Percentiles rank a stretch among this genome's conserved stretches.
Evolutionary conservation across 495 filamentous ascomycete species (phyloP).

Genomic region (Aspergillus steynii): DNA sequence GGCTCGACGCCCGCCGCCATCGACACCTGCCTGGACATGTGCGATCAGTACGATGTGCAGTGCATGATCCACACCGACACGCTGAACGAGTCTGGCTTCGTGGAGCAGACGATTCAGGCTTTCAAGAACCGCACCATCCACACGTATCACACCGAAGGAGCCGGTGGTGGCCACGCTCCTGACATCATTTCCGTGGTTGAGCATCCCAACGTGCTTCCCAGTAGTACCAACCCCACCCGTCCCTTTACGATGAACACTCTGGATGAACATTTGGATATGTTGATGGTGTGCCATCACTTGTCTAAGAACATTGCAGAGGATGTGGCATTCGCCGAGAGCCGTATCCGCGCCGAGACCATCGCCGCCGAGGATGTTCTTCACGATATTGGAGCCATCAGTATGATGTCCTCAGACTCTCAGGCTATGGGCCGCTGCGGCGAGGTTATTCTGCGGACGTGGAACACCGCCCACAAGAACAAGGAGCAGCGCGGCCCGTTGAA

Average conservation of each 20-base stretch:
- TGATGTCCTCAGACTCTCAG: conserved; percentile 97
- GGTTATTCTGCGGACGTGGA: conserved; percentile 93
- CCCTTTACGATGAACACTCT: conserved; percentile 93
- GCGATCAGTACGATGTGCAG: conserved; percentile 89
- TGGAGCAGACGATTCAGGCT: conserved; percentile 85
- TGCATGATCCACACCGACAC: conserved; percentile 98
- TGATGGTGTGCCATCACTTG: conserved; percentile 98
- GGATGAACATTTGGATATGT: conserved; percentile 97
- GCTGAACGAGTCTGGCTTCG: conserved; percentile 95
- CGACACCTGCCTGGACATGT: conserved; percentile 83
- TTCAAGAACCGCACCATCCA: conserved; percentile 93
- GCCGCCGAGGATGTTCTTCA: conserved; percentile 97
- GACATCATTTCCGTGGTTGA: conserved; percentile 97
- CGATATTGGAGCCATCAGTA: conserved; percentile 92
- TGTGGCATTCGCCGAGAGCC: conserved; percentile 91
- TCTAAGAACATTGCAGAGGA: conserved; percentile 92
- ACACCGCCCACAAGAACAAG: conserved; percentile 98
- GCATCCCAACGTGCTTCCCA: conserved; percentile 88
- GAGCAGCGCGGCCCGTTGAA: conserved; percentile 72
- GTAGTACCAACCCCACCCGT: conserved; percentile 89
- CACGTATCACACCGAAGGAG: conserved; percentile 98
- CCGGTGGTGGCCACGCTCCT: conserved; percentile 93
- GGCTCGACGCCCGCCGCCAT: conserved; percentile 91
- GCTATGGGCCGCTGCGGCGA: conserved; percentile 98
- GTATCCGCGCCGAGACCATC: conserved; percentile 95